Evolutionary conservation across 495 filamentous ascomycete genomes (phyloP).

Genomic region (Aspergillus haitiensis): DNA sequence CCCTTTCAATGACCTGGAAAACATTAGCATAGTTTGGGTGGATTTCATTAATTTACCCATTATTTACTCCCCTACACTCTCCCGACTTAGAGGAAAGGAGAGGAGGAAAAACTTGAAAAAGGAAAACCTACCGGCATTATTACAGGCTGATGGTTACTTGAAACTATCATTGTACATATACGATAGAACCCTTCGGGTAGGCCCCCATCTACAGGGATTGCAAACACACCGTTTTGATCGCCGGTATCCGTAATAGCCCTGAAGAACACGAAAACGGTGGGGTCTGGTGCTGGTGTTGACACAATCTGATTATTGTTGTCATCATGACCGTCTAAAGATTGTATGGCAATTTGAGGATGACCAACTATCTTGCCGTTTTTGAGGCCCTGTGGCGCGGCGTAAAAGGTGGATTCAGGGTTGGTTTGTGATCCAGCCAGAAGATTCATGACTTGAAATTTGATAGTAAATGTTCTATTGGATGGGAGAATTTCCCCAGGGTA

Average conservation of each 20-base stretch:
- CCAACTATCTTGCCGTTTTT: constrained; percentile 10
- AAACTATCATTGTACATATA: constrained; percentile 11
- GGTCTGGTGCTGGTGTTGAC: background rate
- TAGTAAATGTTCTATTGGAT: background rate
- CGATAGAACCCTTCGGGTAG: constrained; percentile 10
- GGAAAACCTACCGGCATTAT: constrained; percentile 11
- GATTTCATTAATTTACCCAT: background rate
- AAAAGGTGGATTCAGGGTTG: constrained; percentile 11
- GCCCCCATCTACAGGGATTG: background rate
- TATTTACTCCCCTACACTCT: background rate
- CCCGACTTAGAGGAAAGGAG: too few relatives aligned
- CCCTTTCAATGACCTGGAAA: constrained; percentile 1
- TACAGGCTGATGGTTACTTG: constrained; percentile 16
- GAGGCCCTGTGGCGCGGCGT: constrained; percentile 10
- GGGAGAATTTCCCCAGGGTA: background rate
- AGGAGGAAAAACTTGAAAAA: background rate
- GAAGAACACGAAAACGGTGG: constrained; percentile 9
- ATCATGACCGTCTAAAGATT: background rate
- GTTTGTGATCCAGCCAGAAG: constrained; percentile 8
- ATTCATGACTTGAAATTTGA: constrained; percentile 6
- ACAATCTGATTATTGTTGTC: background rate
- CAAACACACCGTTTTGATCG: background rate
- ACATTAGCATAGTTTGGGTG: constrained; percentile 7
- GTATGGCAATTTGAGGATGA: constrained; percentile 10
- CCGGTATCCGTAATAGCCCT: constrained; percentile 3